Percentiles rank a stretch among this genome's conserved stretches.
Conservation (phyloP, 1,139 yeast genomes). For the Keqinozyma sinolaborantium region DNA sequence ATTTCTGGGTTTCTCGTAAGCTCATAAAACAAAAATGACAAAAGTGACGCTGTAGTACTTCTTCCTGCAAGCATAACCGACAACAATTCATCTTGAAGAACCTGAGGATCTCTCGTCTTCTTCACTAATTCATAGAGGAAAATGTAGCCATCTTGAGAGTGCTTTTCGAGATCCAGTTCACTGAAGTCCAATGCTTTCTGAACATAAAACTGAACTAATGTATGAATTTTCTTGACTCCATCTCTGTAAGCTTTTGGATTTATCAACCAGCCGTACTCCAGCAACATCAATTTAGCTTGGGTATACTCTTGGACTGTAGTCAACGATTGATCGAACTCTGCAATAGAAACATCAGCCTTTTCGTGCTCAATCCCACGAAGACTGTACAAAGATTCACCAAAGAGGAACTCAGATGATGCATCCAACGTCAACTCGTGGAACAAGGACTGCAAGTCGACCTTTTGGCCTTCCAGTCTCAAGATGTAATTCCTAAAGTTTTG, state of each 20-base stretch:
- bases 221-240: conserved; percentile 19
- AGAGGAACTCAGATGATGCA: conserved; percentile 48
- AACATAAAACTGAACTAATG: conserved; percentile 22
- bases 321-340: conserved; percentile 30
- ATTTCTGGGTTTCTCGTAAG: conserved; percentile 38
- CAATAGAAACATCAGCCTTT: conserved; percentile 12
- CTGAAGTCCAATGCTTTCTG: conserved; percentile 20
- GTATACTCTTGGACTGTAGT: conserved; percentile 28
- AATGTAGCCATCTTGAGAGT: conserved; percentile 34
- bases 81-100: conserved; percentile 46
- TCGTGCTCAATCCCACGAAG: conserved; percentile 15
- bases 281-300: conserved; percentile 28
- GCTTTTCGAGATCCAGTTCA: conserved; percentile 21
- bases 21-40: conserved; percentile 41
- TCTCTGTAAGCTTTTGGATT: conserved; percentile 27
- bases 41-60: conserved; percentile 50
- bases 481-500: conserved; percentile 32
- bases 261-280: conserved; percentile 27
- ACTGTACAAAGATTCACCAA: conserved; percentile 42
- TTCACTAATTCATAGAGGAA: conserved; percentile 45
- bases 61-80: conserved; percentile 50
- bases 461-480: conserved; percentile 15
- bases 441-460: conserved; percentile 34
- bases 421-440: conserved; percentile 44
- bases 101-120: conserved; percentile 40